These are phyloP conservation scores for Mycena amicta DNA, from an alignment of 768 basidiomycete genomes.

Conservation along the genomic window DNA sequence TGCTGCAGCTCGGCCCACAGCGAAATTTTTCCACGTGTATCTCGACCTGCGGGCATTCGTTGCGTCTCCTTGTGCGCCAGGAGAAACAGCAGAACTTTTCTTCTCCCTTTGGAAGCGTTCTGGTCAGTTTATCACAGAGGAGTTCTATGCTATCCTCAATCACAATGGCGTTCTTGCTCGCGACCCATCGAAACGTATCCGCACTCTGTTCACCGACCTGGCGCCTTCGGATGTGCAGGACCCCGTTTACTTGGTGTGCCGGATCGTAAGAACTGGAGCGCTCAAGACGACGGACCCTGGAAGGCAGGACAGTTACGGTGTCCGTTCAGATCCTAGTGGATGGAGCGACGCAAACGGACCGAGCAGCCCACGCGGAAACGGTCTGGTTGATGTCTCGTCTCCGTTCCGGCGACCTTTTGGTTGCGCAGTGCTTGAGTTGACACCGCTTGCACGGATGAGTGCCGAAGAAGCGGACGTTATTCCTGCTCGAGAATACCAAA, in stretches of 20 bases:
- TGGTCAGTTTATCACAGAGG: constrained; percentile 91
- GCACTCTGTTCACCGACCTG: constrained; percentile 90
- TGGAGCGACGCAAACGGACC: constrained; percentile 15
- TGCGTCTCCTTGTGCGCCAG: constrained; percentile 85
- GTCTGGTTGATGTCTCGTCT: constrained; percentile 36
- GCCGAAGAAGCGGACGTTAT: constrained; percentile 66
- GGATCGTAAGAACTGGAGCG: constrained; percentile 85
- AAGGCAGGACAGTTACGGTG: constrained; percentile 47
- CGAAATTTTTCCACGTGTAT: constrained; percentile 87
- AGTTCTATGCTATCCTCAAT: constrained; percentile 87
- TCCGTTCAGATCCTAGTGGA: too few relatives aligned
- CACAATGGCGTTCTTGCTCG: constrained; percentile 89
- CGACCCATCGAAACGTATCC: constrained; percentile 72
- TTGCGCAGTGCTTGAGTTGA: constrained; percentile 90
- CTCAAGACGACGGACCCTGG: constrained; percentile 57
- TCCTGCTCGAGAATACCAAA: constrained; percentile 71
- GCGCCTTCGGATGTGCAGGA: constrained; percentile 83
- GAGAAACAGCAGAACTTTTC: constrained; percentile 90
- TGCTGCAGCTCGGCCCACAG: constrained; percentile 41
- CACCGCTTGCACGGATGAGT: constrained; percentile 69
- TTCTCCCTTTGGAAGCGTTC: constrained; percentile 91
- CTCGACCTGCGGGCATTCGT: constrained; percentile 92
- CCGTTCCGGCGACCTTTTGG: constrained; percentile 89
- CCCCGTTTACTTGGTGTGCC: constrained; percentile 86
- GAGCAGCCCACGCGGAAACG: constrained; percentile 28